These are phyloP conservation scores for Medakamo hakoo DNA, from an alignment of 139 green algal species.

Conservation along the genomic window DNA sequence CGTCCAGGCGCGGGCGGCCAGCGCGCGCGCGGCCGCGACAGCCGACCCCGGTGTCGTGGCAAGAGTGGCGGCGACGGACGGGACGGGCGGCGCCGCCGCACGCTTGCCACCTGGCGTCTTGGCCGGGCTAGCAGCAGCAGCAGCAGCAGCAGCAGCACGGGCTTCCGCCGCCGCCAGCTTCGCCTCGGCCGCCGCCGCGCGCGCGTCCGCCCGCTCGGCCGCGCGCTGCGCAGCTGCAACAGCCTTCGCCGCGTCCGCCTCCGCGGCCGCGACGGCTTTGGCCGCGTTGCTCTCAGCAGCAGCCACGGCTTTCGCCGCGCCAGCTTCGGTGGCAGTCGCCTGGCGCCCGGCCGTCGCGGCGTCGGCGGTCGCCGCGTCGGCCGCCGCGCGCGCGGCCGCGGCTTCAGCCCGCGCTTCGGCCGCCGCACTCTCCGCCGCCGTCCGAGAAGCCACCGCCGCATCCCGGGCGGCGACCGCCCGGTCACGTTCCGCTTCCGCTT, in stretches of 20 bases:
- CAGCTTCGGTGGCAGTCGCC: too few relatives aligned
- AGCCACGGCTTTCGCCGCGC: too few relatives aligned
- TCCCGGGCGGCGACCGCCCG: background rate
- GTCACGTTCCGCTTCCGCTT: background rate
- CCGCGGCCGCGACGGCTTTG: background rate
- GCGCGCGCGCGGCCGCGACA: too few relatives aligned
- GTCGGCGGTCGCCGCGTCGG: background rate
- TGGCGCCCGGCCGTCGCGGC: too few relatives aligned
- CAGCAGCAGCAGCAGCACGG: background rate
- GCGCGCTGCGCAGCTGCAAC: too few relatives aligned
- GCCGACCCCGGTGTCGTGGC: background rate
- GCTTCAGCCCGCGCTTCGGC: background rate
- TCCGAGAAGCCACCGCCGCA: too few relatives aligned
- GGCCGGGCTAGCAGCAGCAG: too few relatives aligned
- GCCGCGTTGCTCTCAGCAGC: background rate
- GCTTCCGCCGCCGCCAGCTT: background rate
- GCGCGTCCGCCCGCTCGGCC: background rate
- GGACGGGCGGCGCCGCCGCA: too few relatives aligned
- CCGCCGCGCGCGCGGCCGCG: too few relatives aligned
- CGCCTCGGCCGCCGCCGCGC: background rate
- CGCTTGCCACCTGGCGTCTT: too few relatives aligned
- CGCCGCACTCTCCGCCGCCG: too few relatives aligned
- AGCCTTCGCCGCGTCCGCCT: background rate
- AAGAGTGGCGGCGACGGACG: background rate
- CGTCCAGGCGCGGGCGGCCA: background rate